These are phyloP conservation scores for Ilex aquifolium DNA, from an alignment of 257 asterid species.

Conservation along the genomic window DNA sequence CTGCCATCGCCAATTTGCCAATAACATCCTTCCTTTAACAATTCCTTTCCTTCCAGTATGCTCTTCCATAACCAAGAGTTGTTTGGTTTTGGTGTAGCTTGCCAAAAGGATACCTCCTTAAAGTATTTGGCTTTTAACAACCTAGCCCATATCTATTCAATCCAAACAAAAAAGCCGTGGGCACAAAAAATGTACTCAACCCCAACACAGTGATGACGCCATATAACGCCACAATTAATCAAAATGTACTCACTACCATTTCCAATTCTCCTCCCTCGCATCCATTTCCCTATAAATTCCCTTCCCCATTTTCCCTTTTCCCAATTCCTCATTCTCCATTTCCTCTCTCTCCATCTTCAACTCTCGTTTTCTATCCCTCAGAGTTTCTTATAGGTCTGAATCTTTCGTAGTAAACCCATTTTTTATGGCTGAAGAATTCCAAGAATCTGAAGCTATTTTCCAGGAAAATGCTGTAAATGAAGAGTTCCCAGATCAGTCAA, in stretches of 20 bases:
- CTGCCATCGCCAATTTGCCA: too few relatives aligned
- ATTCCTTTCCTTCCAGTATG: too few relatives aligned
- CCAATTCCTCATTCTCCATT: constrained; percentile 1
- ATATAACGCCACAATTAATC: too few relatives aligned
- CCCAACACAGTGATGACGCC: too few relatives aligned
- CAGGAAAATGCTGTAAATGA: constrained; percentile 23
- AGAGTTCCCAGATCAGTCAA: constrained; percentile 1
- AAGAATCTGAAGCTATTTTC: constrained; percentile 64
- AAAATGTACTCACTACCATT: too few relatives aligned
- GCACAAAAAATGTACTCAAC: neutral
- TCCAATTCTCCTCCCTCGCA: constrained; percentile 19
- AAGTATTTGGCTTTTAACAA: too few relatives aligned
- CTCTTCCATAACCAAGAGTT: too few relatives aligned
- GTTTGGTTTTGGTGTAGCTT: too few relatives aligned
- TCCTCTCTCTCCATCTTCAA: constrained; percentile 8
- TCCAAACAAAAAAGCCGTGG: constrained; percentile 52
- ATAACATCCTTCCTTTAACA: too few relatives aligned
- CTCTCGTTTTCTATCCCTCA: constrained; percentile 3
- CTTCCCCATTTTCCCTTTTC: neutral
- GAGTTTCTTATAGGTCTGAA: neutral
- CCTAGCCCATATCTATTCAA: constrained; percentile 11
- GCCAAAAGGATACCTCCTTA: too few relatives aligned
- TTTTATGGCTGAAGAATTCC: constrained; percentile 64
- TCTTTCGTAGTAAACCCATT: neutral
- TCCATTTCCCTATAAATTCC: constrained; percentile 42